Conservation (phyloP, 1,139 yeast genomes). For the Waltiozyma sp. region DNA sequence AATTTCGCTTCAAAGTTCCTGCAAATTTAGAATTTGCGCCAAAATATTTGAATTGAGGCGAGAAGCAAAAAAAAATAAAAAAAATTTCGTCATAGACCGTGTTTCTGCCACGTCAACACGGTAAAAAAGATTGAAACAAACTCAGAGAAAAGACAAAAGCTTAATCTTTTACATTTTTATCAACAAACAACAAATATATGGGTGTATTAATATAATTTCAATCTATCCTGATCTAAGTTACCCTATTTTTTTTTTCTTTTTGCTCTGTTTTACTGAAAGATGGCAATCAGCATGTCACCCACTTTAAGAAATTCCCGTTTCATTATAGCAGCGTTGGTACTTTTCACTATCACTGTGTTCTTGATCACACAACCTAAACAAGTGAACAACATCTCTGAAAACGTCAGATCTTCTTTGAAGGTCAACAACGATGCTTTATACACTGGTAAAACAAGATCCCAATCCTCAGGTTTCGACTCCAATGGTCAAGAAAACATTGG, state of each 20-base stretch:
- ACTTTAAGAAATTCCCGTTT: conserved; percentile 16
- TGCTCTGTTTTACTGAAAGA: background rate
- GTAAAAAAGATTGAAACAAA: too few relatives aligned
- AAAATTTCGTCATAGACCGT: too few relatives aligned
- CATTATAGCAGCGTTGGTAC: conserved; percentile 14
- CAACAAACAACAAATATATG: too few relatives aligned
- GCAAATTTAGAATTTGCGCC: background rate
- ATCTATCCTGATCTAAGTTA: too few relatives aligned
- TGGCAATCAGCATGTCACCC: conserved; percentile 8
- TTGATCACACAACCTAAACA: conserved; percentile 13
- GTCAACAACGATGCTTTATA: conserved; percentile 2
- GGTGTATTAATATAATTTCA: too few relatives aligned
- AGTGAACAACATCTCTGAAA: conserved; percentile 11
- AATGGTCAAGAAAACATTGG: conserved; percentile 1
- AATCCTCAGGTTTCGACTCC: conserved; percentile 2
- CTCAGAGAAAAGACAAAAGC: background rate
- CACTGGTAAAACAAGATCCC: conserved; percentile 1
- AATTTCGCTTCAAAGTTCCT: background rate
- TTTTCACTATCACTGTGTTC: conserved; percentile 14
- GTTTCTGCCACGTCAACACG: too few relatives aligned
- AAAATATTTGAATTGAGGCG: too few relatives aligned
- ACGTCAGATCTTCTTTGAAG: conserved; percentile 12
- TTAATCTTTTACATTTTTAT: too few relatives aligned
- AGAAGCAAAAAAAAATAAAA: background rate
- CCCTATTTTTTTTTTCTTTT: too few relatives aligned